phyloP scores from a whole-genome alignment of 345 rosid genomes.

The Salix brachista region DNA sequence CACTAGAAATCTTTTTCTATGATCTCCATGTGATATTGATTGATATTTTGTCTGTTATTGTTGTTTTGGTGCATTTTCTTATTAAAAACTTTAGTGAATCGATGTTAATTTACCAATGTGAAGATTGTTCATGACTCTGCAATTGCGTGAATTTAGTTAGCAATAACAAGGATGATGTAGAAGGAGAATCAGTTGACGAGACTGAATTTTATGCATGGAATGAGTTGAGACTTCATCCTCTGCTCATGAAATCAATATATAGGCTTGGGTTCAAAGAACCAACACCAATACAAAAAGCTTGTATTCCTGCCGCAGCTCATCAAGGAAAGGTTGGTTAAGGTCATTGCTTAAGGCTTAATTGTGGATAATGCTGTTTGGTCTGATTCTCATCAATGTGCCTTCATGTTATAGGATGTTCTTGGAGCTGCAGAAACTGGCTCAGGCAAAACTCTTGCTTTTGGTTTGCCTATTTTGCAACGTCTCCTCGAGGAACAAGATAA shows the following conservation, averaged over 20 bases:
- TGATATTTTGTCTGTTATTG: not conserved
- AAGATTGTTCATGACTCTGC: not conserved
- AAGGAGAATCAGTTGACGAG: slow-evolving; percentile 48
- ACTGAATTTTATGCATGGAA: slow-evolving; percentile 71
- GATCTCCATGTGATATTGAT: not conserved
- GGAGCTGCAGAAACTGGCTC: slow-evolving; percentile 99
- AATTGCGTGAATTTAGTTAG: slow-evolving; percentile 20
- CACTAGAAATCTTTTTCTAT: not conserved
- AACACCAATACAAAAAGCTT: slow-evolving; percentile 83
- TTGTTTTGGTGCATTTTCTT: not conserved
- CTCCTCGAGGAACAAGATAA: slow-evolving; percentile 83
- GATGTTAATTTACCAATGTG: not conserved
- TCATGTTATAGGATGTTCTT: slow-evolving; percentile 66
- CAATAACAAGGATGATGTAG: slow-evolving; percentile 31
- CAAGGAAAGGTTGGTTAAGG: slow-evolving; percentile 75
- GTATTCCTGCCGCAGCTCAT: slow-evolving; percentile 86
- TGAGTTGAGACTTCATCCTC: slow-evolving; percentile 78
- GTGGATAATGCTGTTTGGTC: slow-evolving; percentile 1
- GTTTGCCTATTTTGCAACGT: slow-evolving; percentile 90
- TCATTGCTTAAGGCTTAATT: not conserved
- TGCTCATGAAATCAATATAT: slow-evolving; percentile 65
- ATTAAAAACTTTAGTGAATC: not conserved
- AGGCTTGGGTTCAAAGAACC: slow-evolving; percentile 87
- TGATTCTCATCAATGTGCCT: slow-evolving; percentile 2
- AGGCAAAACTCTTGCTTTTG: slow-evolving; percentile 98